Evolutionary conservation across 768 basidiomycete species (phyloP), one percentile per base, ranked within the genome.

Genomic region (Kwoniella heveanensis): DNA sequence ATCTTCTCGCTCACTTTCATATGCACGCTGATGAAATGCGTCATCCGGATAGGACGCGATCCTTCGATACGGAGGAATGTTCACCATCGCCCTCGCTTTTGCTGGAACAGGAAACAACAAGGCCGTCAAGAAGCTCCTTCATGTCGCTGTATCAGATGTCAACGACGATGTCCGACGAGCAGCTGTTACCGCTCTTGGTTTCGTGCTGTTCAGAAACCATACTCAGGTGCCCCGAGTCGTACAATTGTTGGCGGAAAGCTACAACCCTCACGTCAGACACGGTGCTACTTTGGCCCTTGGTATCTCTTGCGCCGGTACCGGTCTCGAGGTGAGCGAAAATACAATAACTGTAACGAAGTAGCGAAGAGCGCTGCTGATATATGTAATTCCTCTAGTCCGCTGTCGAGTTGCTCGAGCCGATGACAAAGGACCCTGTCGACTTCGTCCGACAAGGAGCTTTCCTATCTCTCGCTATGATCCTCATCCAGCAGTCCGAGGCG

Each of bases 361-460:
- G 13, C 32, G 26, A n/a, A 30, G 25, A 1, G 2, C 26, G 15
- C 15, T 37, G n/a, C 57, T 58, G 56, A 39, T 13, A 2, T n/a
- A 9, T 30, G 24, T 17, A 6, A 5, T 32, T 5, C 32, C 32
- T 22, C n/a, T 77, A 94, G 88, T 94, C 98, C 81, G 96, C 96
- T 22, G 86, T 98, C 63, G 92, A 93, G 69, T 91, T 99, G 67
- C 82, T 99, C 66, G 92, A 98, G 79, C 96, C 96, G 4, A 92
- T 99, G 90, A 96, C 93, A 21, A 96, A 92, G 76, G 96, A 99
- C 70, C 88, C 93, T 24, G 91, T 97, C 49, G 96, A 99, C 81
- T 99, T 98, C 77, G 96, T 99, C 60, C 90, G 95, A 17, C 96
- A 99, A 81, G 95, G 95, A 13, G 96, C 96, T 1, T 91, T 94